Conservation (phyloP, 768 basidiomycete genomes). For the Phaeotremella skinneri region DNA sequence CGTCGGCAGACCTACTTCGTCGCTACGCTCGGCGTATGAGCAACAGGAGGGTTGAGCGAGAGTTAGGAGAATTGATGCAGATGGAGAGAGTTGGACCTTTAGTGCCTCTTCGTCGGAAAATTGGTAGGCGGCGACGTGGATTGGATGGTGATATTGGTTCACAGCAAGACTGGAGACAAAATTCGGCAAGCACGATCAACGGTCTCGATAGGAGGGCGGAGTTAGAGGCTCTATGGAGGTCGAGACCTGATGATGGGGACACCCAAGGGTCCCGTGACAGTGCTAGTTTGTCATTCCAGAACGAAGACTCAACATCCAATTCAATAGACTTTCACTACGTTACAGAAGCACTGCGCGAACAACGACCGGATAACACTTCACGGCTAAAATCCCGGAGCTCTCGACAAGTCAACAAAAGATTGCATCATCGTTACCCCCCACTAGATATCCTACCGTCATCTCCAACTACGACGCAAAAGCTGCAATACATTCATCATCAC, state of each 20-base stretch:
- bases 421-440: not conserved
- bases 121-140: not conserved
- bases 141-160: no score
- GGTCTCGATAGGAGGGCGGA: no score
- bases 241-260: not conserved
- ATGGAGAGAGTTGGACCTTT: not conserved
- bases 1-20: not conserved
- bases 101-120: not conserved
- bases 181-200: no score
- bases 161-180: no score
- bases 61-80: not conserved
- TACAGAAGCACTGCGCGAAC: no score
- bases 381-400: not conserved
- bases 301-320: no score
- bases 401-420: not conserved
- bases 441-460: not conserved
- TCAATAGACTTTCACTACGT: no score
- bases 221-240: conserved; percentile 1
- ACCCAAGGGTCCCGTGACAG: no score
- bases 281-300: no score
- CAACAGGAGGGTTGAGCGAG: not conserved
- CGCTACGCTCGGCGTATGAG: not conserved
- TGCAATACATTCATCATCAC: not conserved
- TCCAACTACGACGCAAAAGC: not conserved
- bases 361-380: no score